These are phyloP conservation scores for Ophiocytium majus DNA, from an alignment of 352 stramenopile species.

Conservation along the genomic window DNA sequence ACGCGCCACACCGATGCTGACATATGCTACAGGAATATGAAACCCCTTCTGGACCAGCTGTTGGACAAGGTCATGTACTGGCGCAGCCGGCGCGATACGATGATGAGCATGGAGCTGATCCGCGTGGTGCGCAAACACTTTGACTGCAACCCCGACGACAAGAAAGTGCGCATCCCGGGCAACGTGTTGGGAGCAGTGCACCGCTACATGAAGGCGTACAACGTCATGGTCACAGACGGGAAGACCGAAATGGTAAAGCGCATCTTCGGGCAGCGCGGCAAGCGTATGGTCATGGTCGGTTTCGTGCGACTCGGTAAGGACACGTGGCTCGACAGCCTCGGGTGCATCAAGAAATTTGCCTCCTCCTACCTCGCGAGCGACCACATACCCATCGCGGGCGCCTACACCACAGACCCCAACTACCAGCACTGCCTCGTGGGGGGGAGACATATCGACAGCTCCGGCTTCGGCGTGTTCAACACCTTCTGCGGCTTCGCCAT, in stretches of 20 bases:
- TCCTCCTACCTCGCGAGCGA: not conserved
- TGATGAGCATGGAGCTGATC: not conserved
- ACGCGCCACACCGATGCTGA: too few relatives aligned
- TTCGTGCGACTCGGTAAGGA: not conserved
- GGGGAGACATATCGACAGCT: too few relatives aligned
- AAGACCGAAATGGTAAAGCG: not conserved
- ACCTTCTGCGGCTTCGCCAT: not conserved
- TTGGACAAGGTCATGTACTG: too few relatives aligned
- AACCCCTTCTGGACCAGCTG: too few relatives aligned
- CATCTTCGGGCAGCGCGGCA: not conserved
- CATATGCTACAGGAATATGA: too few relatives aligned
- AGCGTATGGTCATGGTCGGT: not conserved
- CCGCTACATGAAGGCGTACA: not conserved
- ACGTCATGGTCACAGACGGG: not conserved
- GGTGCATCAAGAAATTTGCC: not conserved
- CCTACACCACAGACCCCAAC: not conserved
- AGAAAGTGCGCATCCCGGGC: not conserved
- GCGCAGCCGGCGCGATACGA: too few relatives aligned
- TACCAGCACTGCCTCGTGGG: not conserved
- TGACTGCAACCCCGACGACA: not conserved
- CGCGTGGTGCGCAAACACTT: slow-evolving; percentile 4
- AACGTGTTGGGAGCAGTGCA: not conserved
- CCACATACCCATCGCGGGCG: not conserved
- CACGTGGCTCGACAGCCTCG: not conserved
- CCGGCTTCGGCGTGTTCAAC: not conserved